These are phyloP conservation scores for Climacium dendroides DNA, from an alignment of 225 moss, liverwort and hornwort species.

Conservation along the genomic window DNA sequence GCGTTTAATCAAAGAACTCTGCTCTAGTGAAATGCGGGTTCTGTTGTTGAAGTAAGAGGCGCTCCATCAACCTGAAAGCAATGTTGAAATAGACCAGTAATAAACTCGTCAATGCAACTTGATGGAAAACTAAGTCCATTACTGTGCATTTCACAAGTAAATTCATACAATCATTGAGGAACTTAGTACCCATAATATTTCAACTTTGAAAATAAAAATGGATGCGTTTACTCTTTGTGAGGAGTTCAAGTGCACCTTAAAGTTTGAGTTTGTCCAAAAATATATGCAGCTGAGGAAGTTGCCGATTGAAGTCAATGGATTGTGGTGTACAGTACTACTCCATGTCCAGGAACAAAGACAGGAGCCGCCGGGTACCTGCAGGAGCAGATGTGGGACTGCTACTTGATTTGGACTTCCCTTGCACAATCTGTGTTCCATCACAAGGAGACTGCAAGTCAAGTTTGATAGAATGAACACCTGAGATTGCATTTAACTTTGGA, in stretches of 20 bases:
- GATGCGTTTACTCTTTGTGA: neutral
- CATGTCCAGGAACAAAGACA: constrained; percentile 18
- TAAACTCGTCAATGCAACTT: neutral
- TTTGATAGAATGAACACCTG: neutral
- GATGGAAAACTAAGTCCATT: neutral
- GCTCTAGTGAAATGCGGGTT: neutral
- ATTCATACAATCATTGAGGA: no score
- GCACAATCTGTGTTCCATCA: constrained; percentile 34
- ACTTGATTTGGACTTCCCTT: constrained; percentile 49
- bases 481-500: neutral
- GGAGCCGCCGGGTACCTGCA: neutral
- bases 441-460: neutral
- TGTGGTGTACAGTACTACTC: neutral
- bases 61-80: neutral
- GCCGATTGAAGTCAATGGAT: neutral
- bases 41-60: neutral
- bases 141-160: neutral
- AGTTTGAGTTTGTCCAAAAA: neutral
- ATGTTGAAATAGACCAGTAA: neutral
- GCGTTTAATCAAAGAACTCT: neutral
- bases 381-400: neutral
- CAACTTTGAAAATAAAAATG: no score
- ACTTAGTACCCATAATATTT: neutral
- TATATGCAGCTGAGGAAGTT: neutral
- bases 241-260: neutral